Conservation (phyloP, 441 rosid species). For the Euphorbia celastroides region DNA sequence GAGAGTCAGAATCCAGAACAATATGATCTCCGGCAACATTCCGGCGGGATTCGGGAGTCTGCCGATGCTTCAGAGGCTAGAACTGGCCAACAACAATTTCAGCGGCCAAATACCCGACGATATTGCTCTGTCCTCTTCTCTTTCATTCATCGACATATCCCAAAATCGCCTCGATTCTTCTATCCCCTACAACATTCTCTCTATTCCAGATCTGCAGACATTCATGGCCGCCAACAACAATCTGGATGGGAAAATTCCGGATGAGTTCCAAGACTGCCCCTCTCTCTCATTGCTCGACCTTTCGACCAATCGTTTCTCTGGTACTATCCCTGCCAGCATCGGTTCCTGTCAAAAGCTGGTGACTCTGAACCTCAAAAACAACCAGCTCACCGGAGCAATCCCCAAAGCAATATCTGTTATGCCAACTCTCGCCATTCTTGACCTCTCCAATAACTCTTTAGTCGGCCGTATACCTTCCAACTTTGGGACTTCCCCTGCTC, state of each 20-base stretch:
- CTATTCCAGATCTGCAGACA: conserved; percentile 63
- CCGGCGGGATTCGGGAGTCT: conserved; percentile 66
- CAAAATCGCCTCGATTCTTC: conserved; percentile 54
- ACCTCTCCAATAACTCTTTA: conserved; percentile 74
- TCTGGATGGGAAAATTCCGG: conserved; percentile 68
- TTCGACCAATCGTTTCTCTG: conserved; percentile 64
- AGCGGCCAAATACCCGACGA: conserved; percentile 75
- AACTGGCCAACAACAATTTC: conserved; percentile 72
- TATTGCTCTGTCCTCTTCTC: conserved; percentile 51
- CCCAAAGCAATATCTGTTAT: conserved; percentile 53
- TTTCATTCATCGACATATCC: conserved; percentile 82
- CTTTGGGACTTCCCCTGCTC: conserved; percentile 66
- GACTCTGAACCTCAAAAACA: conserved; percentile 55
- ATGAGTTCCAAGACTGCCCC: conserved; percentile 82
- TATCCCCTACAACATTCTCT: conserved; percentile 64
- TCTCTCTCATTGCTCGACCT: conserved; percentile 75
- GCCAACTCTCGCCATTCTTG: conserved; percentile 73
- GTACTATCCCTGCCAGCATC: conserved; percentile 66
- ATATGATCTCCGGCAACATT: conserved; percentile 58
- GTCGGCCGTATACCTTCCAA: conserved; percentile 55
- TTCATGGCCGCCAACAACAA: conserved; percentile 66
- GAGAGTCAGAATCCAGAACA: conserved; percentile 70
- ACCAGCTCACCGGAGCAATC: conserved; percentile 59
- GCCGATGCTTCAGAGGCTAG: conserved; percentile 71
- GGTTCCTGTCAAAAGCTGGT: conserved; percentile 78